A percentile compares a stretch with the other conserved stretches of the same genome.
Evolutionary conservation across 2,329 filamentous ascomycete species (phyloP).

Genomic region (Paraphaeosphaeria sporulosa): DNA sequence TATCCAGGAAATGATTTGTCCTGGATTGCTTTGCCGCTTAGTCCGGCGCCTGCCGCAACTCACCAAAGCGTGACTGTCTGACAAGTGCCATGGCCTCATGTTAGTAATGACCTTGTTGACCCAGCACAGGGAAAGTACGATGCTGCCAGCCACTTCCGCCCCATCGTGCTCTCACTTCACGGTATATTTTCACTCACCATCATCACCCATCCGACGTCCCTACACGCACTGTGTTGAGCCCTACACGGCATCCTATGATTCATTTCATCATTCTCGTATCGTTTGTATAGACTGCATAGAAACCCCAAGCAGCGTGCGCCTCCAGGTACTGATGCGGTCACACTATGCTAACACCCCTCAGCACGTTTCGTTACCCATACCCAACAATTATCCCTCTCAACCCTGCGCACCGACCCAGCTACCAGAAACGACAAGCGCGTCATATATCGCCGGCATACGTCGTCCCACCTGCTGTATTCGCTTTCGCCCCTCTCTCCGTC

Average conservation of each 20-base stretch:
- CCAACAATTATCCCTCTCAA: conserved; percentile 1
- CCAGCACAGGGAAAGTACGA: background rate
- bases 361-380: conserved; percentile 5
- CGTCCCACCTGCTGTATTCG: background rate
- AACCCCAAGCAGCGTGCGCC: background rate
- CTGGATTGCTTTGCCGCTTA: too few species aligned
- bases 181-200: background rate
- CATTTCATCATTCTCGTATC: background rate
- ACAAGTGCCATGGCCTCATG: too few species aligned
- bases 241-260: background rate
- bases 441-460: background rate
- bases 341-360: background rate
- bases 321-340: background rate
- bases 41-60: too few species aligned
- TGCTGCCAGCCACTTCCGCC: background rate
- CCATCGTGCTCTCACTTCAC: background rate
- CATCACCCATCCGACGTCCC: background rate
- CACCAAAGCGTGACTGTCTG: background rate
- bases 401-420: background rate
- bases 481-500: background rate
- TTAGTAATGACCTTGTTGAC: background rate
- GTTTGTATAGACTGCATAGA: background rate
- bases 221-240: background rate
- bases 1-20: too few species aligned
- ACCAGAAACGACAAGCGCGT: background rate